phyloP scores from a whole-genome alignment of 768 basidiomycete genomes.

The Glaciozyma martinii region DNA sequence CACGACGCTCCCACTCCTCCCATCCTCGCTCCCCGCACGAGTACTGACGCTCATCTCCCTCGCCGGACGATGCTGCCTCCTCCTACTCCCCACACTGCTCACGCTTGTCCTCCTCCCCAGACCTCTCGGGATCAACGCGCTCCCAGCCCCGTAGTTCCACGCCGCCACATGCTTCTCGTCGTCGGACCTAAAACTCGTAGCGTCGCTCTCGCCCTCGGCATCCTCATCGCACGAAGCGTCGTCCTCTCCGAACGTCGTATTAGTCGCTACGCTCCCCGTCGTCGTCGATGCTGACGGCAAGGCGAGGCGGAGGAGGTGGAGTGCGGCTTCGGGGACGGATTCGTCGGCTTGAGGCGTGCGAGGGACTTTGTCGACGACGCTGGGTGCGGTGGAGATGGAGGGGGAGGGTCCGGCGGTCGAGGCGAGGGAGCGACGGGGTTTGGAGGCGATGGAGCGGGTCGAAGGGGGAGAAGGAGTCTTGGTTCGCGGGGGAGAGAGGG shows the following conservation, averaged over 20 bases:
- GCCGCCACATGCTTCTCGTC: conserved; percentile 3
- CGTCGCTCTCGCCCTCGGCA: conserved; percentile 29
- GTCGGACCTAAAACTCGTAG: conserved; percentile 23
- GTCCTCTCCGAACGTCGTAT: conserved; percentile 16
- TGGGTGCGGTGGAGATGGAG: not conserved
- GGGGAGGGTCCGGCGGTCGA: not conserved
- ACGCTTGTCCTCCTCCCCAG: conserved; percentile 9
- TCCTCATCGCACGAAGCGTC: conserved; percentile 20
- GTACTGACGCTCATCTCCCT: conserved; percentile 3
- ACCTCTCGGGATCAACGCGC: conserved; percentile 10
- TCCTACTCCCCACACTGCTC: conserved; percentile 17
- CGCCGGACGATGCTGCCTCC: not conserved
- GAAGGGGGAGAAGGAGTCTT: not conserved
- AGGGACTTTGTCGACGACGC: not conserved
- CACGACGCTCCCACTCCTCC: not conserved
- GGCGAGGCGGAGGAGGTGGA: conserved; percentile 28
- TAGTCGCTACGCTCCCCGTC: conserved; percentile 15
- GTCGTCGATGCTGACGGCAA: conserved; percentile 16
- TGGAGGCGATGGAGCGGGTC: not conserved
- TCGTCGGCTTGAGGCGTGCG: not conserved
- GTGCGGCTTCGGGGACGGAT: conserved; percentile 18
- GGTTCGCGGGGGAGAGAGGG: not conserved
- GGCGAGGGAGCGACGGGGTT: not conserved
- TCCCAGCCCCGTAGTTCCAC: conserved; percentile 17
- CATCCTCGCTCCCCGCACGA: conserved; percentile 1